Conservation (phyloP, 2,329 filamentous ascomycete genomes). For the Aquanectria penicillioides region DNA sequence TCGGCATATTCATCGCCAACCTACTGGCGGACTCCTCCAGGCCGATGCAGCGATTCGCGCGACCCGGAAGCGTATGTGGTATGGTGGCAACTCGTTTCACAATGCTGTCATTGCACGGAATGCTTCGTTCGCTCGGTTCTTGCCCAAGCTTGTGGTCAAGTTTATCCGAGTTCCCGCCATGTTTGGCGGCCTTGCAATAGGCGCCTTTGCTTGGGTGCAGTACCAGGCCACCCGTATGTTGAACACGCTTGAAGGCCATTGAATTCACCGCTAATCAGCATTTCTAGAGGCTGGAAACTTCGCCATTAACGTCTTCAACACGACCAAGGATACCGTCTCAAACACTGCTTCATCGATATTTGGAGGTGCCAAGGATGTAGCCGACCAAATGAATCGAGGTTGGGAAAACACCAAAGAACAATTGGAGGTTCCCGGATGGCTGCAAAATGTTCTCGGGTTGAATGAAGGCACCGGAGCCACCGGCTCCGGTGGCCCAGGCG, state of each 20-base stretch:
- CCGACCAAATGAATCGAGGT: constrained; percentile 80
- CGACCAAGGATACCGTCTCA: constrained; percentile 76
- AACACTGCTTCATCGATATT: constrained; percentile 76
- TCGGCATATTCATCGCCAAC: constrained; percentile 74
- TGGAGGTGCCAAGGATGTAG: constrained; percentile 77
- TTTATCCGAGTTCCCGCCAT: constrained; percentile 88
- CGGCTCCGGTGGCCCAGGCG: constrained; percentile 59
- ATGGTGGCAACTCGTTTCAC: constrained; percentile 85
- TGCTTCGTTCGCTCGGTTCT: constrained; percentile 70
- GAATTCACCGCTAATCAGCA: constrained; percentile 35
- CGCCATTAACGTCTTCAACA: constrained; percentile 73
- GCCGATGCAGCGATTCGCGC: constrained; percentile 71
- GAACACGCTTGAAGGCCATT: neutral
- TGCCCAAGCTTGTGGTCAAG: constrained; percentile 92
- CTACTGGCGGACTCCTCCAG: constrained; percentile 75
- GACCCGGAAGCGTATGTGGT: constrained; percentile 75
- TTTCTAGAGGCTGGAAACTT: constrained; percentile 59
- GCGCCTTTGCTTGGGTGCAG: constrained; percentile 89
- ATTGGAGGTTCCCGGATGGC: constrained; percentile 77
- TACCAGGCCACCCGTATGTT: constrained; percentile 90
- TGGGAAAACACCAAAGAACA: constrained; percentile 87
- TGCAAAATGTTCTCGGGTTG: constrained; percentile 75
- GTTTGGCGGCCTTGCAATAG: constrained; percentile 88
- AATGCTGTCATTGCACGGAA: constrained; percentile 75
- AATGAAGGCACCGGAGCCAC: constrained; percentile 69